Evolutionary conservation across 805 yeast species (phyloP).

Genomic region (Kodamaea lidongshanica): DNA sequence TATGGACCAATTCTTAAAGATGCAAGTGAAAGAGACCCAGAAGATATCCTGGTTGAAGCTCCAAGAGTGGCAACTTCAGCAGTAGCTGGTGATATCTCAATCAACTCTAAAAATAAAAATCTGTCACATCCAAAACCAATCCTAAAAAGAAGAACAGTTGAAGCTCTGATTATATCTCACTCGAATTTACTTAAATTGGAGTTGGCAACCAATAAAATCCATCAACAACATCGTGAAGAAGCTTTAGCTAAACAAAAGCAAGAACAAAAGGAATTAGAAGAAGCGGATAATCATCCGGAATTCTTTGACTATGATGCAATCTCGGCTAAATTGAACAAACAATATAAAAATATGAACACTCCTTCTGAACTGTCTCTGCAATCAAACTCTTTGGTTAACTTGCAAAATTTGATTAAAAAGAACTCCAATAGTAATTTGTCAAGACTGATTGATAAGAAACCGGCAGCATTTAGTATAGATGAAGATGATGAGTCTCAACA

Average conservation of each 20-base stretch:
- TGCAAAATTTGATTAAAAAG: conserved; percentile 10
- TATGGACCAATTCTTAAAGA: conserved; percentile 80
- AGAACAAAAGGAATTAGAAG: background rate
- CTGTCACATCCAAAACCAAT: conserved; percentile 63
- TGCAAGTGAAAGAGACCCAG: conserved; percentile 13
- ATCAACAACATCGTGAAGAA: conserved; percentile 27
- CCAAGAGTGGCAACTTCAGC: conserved; percentile 33
- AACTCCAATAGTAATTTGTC: conserved; percentile 4
- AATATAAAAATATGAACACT: conserved; percentile 19
- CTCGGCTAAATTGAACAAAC: conserved; percentile 37
- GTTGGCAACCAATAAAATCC: conserved; percentile 32
- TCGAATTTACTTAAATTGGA: conserved; percentile 40
- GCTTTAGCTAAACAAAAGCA: conserved; percentile 10
- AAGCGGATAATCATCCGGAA: conserved; percentile 28
- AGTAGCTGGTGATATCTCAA: conserved; percentile 42
- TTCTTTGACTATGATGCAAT: conserved; percentile 41
- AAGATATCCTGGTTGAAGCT: conserved; percentile 9
- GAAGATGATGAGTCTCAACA: conserved; percentile 1
- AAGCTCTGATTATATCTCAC: conserved; percentile 71
- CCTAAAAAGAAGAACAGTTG: conserved; percentile 76
- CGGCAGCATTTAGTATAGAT: conserved; percentile 3
- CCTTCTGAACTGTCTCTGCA: conserved; percentile 9
- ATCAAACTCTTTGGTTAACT: conserved; percentile 13
- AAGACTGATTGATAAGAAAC: conserved; percentile 1
- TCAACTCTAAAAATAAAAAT: conserved; percentile 24